Percentiles rank a stretch among this genome's conserved stretches.
Evolutionary conservation across 768 basidiomycete genomes (phyloP).

Genomic region (Sarcodon sp.): DNA sequence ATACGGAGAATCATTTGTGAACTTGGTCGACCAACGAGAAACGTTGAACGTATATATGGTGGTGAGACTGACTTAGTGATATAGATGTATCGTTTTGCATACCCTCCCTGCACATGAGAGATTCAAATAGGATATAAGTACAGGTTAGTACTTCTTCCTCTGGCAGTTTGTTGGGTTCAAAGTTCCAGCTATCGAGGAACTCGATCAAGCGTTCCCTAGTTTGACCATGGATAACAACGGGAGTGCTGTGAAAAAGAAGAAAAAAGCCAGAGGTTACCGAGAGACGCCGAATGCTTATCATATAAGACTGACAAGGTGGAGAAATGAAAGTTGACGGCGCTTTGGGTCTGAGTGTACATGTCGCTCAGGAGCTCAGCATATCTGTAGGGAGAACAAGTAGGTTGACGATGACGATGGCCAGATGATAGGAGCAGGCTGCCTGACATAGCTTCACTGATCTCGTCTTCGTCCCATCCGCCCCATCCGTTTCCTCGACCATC

Average conservation of each 20-base stretch:
- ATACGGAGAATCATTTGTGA: conserved; percentile 1
- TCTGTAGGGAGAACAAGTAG: conserved; percentile 13
- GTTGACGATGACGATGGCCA: conserved; percentile 10
- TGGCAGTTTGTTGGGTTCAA: conserved; percentile 76
- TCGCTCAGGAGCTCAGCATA: conserved; percentile 78
- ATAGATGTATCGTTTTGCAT: conserved; percentile 46
- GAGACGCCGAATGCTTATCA: no score
- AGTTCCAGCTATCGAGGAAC: conserved; percentile 72
- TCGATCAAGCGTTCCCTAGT: conserved; percentile 53
- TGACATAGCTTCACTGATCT: conserved; percentile 35
- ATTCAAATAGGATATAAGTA: conserved; percentile 80
- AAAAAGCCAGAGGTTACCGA: not conserved
- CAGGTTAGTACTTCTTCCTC: conserved; percentile 77
- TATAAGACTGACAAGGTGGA: conserved; percentile 25
- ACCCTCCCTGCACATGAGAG: conserved; percentile 67
- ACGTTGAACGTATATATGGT: not conserved
- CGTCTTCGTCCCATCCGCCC: conserved; percentile 42
- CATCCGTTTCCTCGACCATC: conserved; percentile 57
- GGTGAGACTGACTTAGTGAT: conserved; percentile 38
- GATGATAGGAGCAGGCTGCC: conserved; percentile 15
- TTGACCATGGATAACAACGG: conserved; percentile 20
- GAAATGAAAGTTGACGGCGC: conserved; percentile 48
- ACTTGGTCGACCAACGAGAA: not conserved
- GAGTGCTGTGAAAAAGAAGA: conserved; percentile 1
- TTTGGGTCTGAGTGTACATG: conserved; percentile 72